Base-by-base conservation (phyloP, 1,284 basidiomycete species). In the Termitomyces sp. region DNA sequence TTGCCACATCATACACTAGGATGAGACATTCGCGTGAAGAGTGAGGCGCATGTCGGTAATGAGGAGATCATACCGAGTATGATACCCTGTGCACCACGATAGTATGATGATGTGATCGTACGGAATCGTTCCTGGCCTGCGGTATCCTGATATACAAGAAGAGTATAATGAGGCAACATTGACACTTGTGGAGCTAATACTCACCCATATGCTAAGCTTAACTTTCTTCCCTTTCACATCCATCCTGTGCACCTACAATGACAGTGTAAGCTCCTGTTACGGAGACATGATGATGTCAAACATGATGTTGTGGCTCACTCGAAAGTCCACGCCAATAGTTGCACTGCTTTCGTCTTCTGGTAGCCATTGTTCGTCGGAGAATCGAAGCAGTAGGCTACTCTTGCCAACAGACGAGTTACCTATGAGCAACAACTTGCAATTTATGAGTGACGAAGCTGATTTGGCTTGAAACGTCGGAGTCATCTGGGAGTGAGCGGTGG, bases 351-450 rank as follows among this genome's bases (percentile, higher is more conserved):
- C 96, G 66, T 98, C 96, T 65, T 97, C 92, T 21, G 91, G 87
- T 31, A 98, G 75, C 83, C 95, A 99, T 64, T 94, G 92, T 71
- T 98, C 92, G 68, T 99, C 95, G 3, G 94, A 96, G 77, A 98
- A 99, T 6, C 96, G 82, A 5, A 98, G 76, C 1, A 99, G 73
- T 6, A 99, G 76, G 58, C 92, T 95, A 57, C 92, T 91, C 79
- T 90, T 89, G 63, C 94, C 94, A 15, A 98, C 94, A 5, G 90
- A 92, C 4, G 93, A 93, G 68, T 96, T 94, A 19, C 94, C 88
- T 53, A 90, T 90, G 26, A 90, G 75, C 10, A 90, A 77, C 3
- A 90, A 75, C 69, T 89, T 89, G 67, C 85, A 82, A 61, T 86
- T 84, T 54, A 84, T 74, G 17, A 80, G 78, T 13, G 56, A 31